Evolutionary conservation across 192 early-diverging fungal species (phyloP).

Genomic region (Gryganskiella cystojenkinii): DNA sequence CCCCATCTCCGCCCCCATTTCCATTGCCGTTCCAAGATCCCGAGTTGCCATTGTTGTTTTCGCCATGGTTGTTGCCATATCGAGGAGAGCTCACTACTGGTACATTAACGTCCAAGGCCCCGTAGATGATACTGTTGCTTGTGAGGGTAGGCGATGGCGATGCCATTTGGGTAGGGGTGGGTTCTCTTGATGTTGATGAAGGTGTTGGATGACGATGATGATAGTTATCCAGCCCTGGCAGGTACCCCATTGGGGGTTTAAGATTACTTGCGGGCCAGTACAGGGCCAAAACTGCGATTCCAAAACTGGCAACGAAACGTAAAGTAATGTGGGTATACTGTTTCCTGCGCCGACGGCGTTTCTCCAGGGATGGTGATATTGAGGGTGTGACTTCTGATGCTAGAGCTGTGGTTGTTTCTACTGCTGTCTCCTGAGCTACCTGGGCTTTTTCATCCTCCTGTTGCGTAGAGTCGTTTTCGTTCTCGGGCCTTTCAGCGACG

Average conservation of each 20-base stretch:
- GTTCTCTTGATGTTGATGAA: neutral
- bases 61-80: too few species aligned
- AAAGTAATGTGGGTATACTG: neutral
- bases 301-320: conserved; percentile 19
- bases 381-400: neutral
- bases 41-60: too few species aligned
- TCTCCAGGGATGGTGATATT: neutral
- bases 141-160: too few species aligned
- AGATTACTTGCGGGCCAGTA: conserved; percentile 40
- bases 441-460: too few species aligned
- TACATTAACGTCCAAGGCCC: too few species aligned
- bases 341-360: neutral
- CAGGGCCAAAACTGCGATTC: conserved; percentile 18
- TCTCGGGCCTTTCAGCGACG: too few species aligned
- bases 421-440: too few species aligned
- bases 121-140: too few species aligned
- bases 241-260: conserved; percentile 12
- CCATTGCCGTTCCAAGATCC: too few species aligned
- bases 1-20: neutral
- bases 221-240: neutral
- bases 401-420: too few species aligned
- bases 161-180: neutral
- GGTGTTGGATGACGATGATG: neutral
- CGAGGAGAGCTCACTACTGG: too few species aligned
- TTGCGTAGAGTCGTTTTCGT: too few species aligned